phyloP scores from a whole-genome alignment of 495 filamentous ascomycete genomes.

The Hyphodiscus hymeniophilus region DNA sequence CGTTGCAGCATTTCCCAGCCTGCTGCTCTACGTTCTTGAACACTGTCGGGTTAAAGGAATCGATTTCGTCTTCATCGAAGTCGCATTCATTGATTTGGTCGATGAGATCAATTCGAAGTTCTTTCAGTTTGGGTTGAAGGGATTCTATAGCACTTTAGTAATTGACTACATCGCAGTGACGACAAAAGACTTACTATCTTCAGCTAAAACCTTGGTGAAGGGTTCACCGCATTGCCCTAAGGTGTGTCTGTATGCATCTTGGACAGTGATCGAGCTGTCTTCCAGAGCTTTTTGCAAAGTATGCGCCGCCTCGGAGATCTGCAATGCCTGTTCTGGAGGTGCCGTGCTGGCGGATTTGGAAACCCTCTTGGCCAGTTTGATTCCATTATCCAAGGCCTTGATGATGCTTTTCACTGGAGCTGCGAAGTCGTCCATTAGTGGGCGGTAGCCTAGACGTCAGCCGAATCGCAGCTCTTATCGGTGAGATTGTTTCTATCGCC shows the following conservation, averaged over 20 bases:
- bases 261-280: constrained; percentile 3
- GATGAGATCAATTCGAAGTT: constrained; percentile 15
- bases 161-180: neutral
- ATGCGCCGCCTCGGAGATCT: constrained; percentile 14
- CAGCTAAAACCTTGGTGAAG: constrained; percentile 14
- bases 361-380: constrained; percentile 12
- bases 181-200: constrained; percentile 11
- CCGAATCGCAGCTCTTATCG: too few relatives aligned
- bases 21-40: constrained; percentile 9
- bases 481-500: too few relatives aligned
- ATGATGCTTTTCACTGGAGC: constrained; percentile 18
- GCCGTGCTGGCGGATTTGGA: constrained; percentile 10
- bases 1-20: constrained; percentile 8
- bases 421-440: constrained; percentile 10
- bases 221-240: constrained; percentile 12
- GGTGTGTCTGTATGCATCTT: constrained; percentile 12
- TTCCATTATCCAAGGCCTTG: constrained; percentile 15
- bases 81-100: constrained; percentile 16
- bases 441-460: neutral
- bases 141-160: constrained; percentile 7
- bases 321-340: constrained; percentile 9
- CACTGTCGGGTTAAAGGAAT: constrained; percentile 12
- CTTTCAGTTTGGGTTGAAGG: constrained; percentile 11
- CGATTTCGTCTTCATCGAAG: constrained; percentile 17
- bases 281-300: constrained; percentile 13